A percentile compares a stretch with the other conserved stretches of the same genome.
Conservation (phyloP, 2,329 filamentous ascomycete genomes). For the Emericellopsis cladophorae region DNA sequence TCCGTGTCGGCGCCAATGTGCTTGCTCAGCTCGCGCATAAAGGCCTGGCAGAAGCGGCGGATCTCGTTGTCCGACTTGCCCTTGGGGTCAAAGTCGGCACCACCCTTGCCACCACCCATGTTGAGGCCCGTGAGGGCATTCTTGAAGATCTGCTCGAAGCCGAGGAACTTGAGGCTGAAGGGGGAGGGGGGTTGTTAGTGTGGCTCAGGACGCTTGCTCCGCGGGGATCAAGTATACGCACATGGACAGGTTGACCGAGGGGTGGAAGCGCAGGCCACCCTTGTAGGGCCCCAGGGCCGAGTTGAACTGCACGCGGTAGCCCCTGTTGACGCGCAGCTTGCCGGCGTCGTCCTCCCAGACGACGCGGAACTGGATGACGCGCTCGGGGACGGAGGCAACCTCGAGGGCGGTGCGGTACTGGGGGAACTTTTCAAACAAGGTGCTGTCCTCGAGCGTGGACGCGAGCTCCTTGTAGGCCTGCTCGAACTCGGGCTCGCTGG, state of each 20-base stretch:
- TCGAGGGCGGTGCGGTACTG: slow-evolving; percentile 87
- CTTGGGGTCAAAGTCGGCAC: slow-evolving; percentile 97
- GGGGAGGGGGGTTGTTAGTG: not conserved
- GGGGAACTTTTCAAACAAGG: slow-evolving; percentile 85
- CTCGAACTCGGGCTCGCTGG: slow-evolving; percentile 91
- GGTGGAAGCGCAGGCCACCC: slow-evolving; percentile 91
- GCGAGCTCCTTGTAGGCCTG: slow-evolving; percentile 96
- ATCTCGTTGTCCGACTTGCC: slow-evolving; percentile 97
- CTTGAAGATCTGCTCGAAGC: slow-evolving; percentile 99
- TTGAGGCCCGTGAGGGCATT: slow-evolving; percentile 83
- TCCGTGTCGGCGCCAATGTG: slow-evolving; percentile 96
- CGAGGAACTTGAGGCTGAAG: slow-evolving; percentile 76
- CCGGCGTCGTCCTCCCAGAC: slow-evolving; percentile 94
- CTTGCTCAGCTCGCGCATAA: slow-evolving; percentile 91
- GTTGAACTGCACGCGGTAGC: slow-evolving; percentile 97
- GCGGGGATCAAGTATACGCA: too few relatives aligned
- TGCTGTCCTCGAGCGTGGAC: slow-evolving; percentile 87
- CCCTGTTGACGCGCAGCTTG: slow-evolving; percentile 81
- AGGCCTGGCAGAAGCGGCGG: slow-evolving; percentile 87
- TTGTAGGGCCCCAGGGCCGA: slow-evolving; percentile 95
- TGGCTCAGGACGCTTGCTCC: too few relatives aligned
- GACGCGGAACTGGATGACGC: slow-evolving; percentile 93
- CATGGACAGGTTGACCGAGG: slow-evolving; percentile 66
- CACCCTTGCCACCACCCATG: slow-evolving; percentile 96
- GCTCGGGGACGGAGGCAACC: slow-evolving; percentile 84